A percentile compares a stretch with the other conserved stretches of the same genome.
phyloP scores from a whole-genome alignment of 257 asterid species.

The Nicotiana noctiflora region DNA sequence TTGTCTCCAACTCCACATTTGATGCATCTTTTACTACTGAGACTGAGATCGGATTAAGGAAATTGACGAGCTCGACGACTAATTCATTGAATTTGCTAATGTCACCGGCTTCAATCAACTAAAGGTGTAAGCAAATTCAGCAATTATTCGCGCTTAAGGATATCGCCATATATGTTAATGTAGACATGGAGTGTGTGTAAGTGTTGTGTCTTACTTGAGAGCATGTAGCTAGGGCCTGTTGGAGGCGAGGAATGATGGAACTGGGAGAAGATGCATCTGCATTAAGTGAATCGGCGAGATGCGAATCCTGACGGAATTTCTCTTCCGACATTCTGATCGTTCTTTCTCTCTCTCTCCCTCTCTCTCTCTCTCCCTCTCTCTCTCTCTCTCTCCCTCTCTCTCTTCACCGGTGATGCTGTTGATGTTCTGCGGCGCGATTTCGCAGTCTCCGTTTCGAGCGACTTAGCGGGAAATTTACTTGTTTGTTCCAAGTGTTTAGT shows the following conservation, averaged over 20 bases:
- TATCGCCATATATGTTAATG: background rate
- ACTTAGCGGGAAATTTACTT: conserved; percentile 6
- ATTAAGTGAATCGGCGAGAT: background rate
- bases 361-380: background rate
- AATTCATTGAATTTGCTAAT: conserved; percentile 29
- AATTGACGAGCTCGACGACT: conserved; percentile 37
- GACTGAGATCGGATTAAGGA: conserved; percentile 42
- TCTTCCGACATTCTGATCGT: conserved; percentile 10
- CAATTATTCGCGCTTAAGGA: background rate
- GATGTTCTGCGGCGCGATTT: too few relatives aligned
- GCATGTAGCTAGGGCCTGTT: conserved; percentile 43
- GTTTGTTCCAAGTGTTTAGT: background rate
- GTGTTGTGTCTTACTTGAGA: conserved; percentile 26
- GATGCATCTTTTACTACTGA: conserved; percentile 21
- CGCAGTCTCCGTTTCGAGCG: background rate
- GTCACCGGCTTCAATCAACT: conserved; percentile 54
- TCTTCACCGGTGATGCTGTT: background rate
- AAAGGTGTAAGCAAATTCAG: conserved; percentile 6
- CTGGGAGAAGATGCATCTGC: background rate
- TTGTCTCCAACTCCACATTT: conserved; percentile 22
- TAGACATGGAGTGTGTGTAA: background rate
- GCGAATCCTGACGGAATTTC: background rate
- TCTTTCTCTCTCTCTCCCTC: background rate
- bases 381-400: too few relatives aligned
- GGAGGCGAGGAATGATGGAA: conserved; percentile 19